Percentiles rank a stretch among this genome's conserved stretches.
phyloP scores from a whole-genome alignment of 371 early-diverging fungal genomes.

The Syncephalastrum monosporum region DNA sequence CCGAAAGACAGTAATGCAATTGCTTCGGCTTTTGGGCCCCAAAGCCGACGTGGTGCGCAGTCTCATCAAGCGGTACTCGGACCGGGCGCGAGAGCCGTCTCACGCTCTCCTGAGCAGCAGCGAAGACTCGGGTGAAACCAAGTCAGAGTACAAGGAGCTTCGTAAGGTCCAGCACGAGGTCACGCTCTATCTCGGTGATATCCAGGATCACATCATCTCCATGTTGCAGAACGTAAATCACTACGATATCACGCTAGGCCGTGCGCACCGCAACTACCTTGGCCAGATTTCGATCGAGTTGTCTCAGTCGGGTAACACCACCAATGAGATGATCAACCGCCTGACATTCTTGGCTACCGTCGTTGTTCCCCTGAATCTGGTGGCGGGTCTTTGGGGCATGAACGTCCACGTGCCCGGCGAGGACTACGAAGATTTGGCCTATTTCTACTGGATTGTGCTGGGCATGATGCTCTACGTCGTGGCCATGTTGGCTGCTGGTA shows the following conservation, averaged over 20 bases:
- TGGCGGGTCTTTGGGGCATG: slow-evolving; percentile 78
- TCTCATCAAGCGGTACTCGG: slow-evolving; percentile 59
- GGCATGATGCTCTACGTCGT: slow-evolving; percentile 49
- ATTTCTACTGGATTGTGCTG: slow-evolving; percentile 79
- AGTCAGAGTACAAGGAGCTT: slow-evolving; percentile 24
- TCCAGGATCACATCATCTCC: slow-evolving; percentile 94
- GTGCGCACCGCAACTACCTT: slow-evolving; percentile 93
- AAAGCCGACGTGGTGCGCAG: slow-evolving; percentile 86
- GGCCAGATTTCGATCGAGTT: slow-evolving; percentile 96
- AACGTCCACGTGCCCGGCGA: slow-evolving; percentile 88
- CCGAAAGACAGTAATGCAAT: slow-evolving; percentile 78
- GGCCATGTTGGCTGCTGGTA: slow-evolving; percentile 38
- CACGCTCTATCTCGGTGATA: slow-evolving; percentile 84
- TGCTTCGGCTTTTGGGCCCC: slow-evolving; percentile 71
- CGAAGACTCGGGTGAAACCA: slow-evolving; percentile 9
- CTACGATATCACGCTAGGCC: slow-evolving; percentile 86
- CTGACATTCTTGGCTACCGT: slow-evolving; percentile 91
- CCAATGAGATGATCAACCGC: slow-evolving; percentile 89
- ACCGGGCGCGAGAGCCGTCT: slow-evolving; percentile 43
- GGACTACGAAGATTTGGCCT: slow-evolving; percentile 57
- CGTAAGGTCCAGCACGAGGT: slow-evolving; percentile 49
- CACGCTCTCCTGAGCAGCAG: too few species aligned
- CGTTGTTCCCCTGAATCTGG: slow-evolving; percentile 84
- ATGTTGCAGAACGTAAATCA: slow-evolving; percentile 91
- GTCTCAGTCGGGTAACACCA: slow-evolving; percentile 90